Evolutionary conservation across 192 early-diverging fungal genomes (phyloP).

Genomic region (Chytriomyces hyalinus): DNA sequence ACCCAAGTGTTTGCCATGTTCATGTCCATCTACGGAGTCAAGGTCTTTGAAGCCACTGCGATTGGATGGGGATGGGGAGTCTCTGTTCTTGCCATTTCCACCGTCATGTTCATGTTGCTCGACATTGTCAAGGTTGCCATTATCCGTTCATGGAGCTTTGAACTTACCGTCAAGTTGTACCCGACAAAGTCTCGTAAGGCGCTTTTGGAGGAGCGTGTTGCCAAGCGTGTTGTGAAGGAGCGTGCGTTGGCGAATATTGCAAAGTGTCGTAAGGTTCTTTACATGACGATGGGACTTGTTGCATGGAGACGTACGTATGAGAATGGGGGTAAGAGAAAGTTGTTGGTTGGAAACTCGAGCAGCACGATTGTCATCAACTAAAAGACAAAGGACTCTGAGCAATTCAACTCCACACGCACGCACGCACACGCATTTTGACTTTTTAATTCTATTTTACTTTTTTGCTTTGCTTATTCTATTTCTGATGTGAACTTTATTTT

Average conservation of each 20-base stretch:
- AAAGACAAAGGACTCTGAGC: too few species aligned
- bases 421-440: too few species aligned
- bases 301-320: too few species aligned
- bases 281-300: constrained; percentile 21
- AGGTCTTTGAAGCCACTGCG: constrained; percentile 32
- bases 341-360: too few species aligned
- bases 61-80: constrained; percentile 77
- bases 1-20: constrained; percentile 91
- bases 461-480: too few species aligned
- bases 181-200: constrained; percentile 67
- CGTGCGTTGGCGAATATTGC: constrained; percentile 31
- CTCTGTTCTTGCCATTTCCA: constrained; percentile 72
- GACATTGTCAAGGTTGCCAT: constrained; percentile 89
- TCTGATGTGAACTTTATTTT: too few species aligned
- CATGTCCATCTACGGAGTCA: constrained; percentile 76
- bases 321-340: too few species aligned
- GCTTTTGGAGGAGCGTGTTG: constrained; percentile 56
- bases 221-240: not conserved
- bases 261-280: constrained; percentile 46
- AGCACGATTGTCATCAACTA: too few species aligned
- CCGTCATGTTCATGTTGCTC: constrained; percentile 79
- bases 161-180: constrained; percentile 80
- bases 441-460: too few species aligned
- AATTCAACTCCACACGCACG: too few species aligned
- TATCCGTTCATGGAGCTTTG: constrained; percentile 83